A percentile compares a stretch with the other conserved stretches of the same genome.
Evolutionary conservation across 2,329 filamentous ascomycete species (phyloP).

Genomic region (Penicillium sp.): DNA sequence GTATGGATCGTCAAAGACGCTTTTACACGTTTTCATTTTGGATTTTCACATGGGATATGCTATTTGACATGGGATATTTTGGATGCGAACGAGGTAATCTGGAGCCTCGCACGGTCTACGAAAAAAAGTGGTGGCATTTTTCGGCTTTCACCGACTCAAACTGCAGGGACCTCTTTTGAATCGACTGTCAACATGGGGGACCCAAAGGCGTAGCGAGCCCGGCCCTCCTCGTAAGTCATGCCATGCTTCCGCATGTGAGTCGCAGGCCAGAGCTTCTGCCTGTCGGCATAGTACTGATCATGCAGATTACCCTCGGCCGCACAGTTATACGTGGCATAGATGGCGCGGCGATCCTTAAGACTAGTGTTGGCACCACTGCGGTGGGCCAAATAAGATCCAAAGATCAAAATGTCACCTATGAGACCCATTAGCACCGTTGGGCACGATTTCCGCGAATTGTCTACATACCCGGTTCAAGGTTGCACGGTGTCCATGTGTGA

Average conservation of each 20-base stretch:
- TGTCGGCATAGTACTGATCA: slow-evolving; percentile 43
- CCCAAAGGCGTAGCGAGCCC: slow-evolving; percentile 37
- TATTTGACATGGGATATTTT: neutral
- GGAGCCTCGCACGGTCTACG: neutral
- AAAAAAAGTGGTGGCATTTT: neutral
- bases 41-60: neutral
- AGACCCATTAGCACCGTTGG: neutral
- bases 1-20: neutral
- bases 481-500: slow-evolving; percentile 36
- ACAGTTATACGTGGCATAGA: slow-evolving; percentile 47
- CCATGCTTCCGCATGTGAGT: slow-evolving; percentile 40
- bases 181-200: slow-evolving; percentile 42
- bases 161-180: slow-evolving; percentile 5
- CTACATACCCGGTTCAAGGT: slow-evolving; percentile 34
- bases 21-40: neutral
- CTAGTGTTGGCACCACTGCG: slow-evolving; percentile 38
- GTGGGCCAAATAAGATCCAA: slow-evolving; percentile 43
- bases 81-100: neutral
- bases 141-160: neutral
- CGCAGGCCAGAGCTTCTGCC: slow-evolving; percentile 41
- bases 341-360: slow-evolving; percentile 35
- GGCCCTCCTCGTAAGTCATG: slow-evolving; percentile 35
- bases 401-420: slow-evolving; percentile 39
- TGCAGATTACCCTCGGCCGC: slow-evolving; percentile 43
- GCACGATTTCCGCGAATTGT: neutral